Evolutionary conservation across 805 yeast species (phyloP).

Genomic region (Candida qinlingensis): DNA sequence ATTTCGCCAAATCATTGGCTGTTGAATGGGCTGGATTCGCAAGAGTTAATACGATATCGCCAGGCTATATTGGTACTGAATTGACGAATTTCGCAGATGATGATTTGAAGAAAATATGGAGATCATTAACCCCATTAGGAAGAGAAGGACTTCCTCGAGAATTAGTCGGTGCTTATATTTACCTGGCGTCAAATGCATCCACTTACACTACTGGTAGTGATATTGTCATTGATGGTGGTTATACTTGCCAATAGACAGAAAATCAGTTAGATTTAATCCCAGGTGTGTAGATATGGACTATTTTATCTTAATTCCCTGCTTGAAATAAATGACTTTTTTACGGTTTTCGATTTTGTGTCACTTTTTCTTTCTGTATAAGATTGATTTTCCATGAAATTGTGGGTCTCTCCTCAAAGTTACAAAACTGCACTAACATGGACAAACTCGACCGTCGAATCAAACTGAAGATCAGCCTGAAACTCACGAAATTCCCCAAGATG

Average conservation of each 20-base stretch:
- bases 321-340: neutral
- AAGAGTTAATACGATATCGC: slow-evolving; percentile 78
- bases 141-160: slow-evolving; percentile 73
- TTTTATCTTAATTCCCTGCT: too few relatives aligned
- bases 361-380: neutral
- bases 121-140: slow-evolving; percentile 55
- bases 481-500: slow-evolving; percentile 6
- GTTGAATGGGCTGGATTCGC: slow-evolving; percentile 86
- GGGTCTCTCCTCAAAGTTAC: neutral
- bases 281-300: too few relatives aligned
- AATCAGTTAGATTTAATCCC: too few relatives aligned
- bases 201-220: slow-evolving; percentile 78
- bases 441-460: too few relatives aligned
- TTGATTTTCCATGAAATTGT: neutral
- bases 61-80: slow-evolving; percentile 80
- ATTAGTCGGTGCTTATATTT: slow-evolving; percentile 73
- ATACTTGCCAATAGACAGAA: slow-evolving; percentile 24
- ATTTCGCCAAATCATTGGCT: slow-evolving; percentile 71
- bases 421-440: neutral
- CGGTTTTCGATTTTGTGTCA: neutral
- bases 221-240: slow-evolving; percentile 77
- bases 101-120: slow-evolving; percentile 44
- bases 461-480: neutral
- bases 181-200: slow-evolving; percentile 76
- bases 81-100: slow-evolving; percentile 46